These are phyloP conservation scores for Tephrocybe rancida DNA, from an alignment of 768 basidiomycete species.

Conservation along the genomic window DNA sequence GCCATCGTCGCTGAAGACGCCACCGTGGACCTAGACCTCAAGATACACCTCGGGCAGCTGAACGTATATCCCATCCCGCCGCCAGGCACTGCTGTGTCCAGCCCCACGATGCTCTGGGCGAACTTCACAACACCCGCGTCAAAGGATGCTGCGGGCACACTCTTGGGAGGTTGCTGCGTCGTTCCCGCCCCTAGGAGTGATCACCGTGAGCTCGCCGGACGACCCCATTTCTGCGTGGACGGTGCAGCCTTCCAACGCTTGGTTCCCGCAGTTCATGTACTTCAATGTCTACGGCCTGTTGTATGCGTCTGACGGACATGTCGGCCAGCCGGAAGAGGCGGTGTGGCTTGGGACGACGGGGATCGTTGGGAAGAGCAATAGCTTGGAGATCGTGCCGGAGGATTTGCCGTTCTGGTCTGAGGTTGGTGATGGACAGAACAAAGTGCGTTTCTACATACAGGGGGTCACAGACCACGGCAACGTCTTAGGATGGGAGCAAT, in stretches of 20 bases:
- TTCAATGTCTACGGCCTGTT: conserved; percentile 64
- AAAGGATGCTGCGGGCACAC: conserved; percentile 30
- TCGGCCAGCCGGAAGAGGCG: conserved; percentile 31
- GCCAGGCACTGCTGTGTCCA: conserved; percentile 27
- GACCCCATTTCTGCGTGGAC: conserved; percentile 61
- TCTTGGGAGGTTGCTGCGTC: conserved; percentile 65
- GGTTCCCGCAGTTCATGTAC: conserved; percentile 60
- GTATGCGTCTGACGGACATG: conserved; percentile 9
- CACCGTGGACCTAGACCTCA: conserved; percentile 37
- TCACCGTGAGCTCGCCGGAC: conserved; percentile 44
- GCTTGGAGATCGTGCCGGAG: conserved; percentile 32
- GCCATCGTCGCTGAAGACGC: conserved; percentile 49
- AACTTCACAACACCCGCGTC: conserved; percentile 32
- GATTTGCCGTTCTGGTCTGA: conserved; percentile 32
- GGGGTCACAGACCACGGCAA: conserved; percentile 64
- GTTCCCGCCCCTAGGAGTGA: conserved; percentile 36
- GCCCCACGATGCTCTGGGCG: conserved; percentile 54
- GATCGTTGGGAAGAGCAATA: conserved; percentile 35
- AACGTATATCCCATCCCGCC: conserved; percentile 49
- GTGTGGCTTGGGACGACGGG: conserved; percentile 53
- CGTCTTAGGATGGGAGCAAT: conserved; percentile 46
- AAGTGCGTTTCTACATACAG: conserved; percentile 61
- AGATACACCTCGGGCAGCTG: conserved; percentile 63
- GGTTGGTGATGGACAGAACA: conserved; percentile 8
- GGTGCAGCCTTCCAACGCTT: conserved; percentile 43